Percentiles rank a stretch among this genome's conserved stretches.
Evolutionary conservation across 2,329 filamentous ascomycete genomes (phyloP).

Genomic region (Aspergillus niger): DNA sequence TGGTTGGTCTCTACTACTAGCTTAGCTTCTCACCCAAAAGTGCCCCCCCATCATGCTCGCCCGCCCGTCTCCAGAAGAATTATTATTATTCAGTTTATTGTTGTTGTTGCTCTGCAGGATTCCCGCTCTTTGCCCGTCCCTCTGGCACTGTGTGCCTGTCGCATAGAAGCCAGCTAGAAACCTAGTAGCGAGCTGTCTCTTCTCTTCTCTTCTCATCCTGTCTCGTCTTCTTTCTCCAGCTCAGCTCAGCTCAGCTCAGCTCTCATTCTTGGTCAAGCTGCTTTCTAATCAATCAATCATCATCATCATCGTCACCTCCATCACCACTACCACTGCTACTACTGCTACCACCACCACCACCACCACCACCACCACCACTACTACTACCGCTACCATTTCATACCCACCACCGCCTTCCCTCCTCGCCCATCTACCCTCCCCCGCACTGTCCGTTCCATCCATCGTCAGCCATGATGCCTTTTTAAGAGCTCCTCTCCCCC

Average conservation of each 20-base stretch:
- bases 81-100: neutral
- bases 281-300: neutral
- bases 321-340: neutral
- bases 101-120: neutral
- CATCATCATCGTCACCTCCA: neutral
- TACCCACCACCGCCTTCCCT: neutral
- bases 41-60: slow-evolving; percentile 1
- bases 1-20: too few relatives aligned
- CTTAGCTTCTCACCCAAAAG: neutral
- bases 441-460: slow-evolving; percentile 17
- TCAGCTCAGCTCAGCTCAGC: neutral
- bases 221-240: too few relatives aligned
- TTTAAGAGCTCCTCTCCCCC: slow-evolving; percentile 26
- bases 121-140: neutral
- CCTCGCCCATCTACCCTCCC: slow-evolving; percentile 10
- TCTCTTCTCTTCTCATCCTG: too few relatives aligned
- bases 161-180: neutral
- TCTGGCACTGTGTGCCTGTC: neutral
- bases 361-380: neutral
- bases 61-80: slow-evolving; percentile 3
- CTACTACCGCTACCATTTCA: neutral
- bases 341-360: neutral
- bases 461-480: slow-evolving; percentile 16
- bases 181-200: too few relatives aligned
- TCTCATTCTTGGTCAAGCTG: neutral